Evolutionary conservation across 2,329 filamentous ascomycete genomes (phyloP), one percentile per base, ranked within the genome.

Genomic region (Aspergillus sp.): DNA sequence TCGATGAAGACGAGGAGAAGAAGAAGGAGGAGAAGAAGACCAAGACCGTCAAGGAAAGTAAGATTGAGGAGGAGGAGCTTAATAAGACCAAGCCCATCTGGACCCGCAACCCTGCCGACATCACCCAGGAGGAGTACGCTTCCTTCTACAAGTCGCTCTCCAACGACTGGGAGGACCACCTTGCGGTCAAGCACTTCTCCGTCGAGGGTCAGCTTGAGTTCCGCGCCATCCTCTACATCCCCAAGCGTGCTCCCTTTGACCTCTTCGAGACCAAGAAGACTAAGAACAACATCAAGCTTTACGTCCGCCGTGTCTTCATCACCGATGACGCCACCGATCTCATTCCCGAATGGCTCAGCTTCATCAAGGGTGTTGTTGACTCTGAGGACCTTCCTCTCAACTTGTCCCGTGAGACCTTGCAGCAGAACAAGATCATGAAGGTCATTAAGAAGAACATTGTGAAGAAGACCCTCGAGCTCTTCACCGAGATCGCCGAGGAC

Each of bases 371-470:
- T 85, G 93, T 98, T 64, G 93, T 98, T 73, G 93, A 98, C 78
- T 98, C 93, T 66, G 93, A 98, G 82, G 93, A 98, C 73, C 86
- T 98, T 54, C 93, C 93, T 63, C 86, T 98, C 73, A 98, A 98
- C 84, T 76, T 98, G 78, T 97, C 93, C 68, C 93, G 93, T 86
- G 93, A 98, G 85, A 97, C 91, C 49, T 88, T 98, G 43, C 93
- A 98, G 79, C 93, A 97, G 82, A 98, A 97, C 87, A 97, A 97
- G 89, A 98, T 98, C 81, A 97, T 97, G 93, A 97, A 97, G 86
- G 93, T 97, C 74, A 97, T 97, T 83, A 94, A 94, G 85, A 98
- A 98, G 89, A 98, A 98, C 85, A 95, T 98, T 58, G 90, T 98
- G 81, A 98, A 97, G 90, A 98, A 98, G 88, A 88, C 88, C 57